Evolutionary conservation across 805 yeast species (phyloP).

Genomic region (Blastobotrys mokoenaii): DNA sequence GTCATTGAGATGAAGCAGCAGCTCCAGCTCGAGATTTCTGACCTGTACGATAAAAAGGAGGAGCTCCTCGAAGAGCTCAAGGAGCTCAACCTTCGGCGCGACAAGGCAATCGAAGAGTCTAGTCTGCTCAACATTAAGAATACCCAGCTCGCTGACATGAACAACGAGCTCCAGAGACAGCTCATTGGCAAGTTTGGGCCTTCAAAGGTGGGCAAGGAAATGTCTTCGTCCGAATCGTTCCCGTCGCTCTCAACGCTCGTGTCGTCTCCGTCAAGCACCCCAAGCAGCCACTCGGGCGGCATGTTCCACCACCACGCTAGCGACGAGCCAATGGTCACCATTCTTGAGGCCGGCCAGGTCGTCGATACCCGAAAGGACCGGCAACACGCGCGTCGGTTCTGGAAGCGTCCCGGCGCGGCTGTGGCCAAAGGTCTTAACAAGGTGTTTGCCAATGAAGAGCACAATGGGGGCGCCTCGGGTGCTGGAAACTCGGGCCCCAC

Average conservation of each 20-base stretch:
- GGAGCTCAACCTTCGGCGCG: conserved; percentile 20
- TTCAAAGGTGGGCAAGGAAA: not conserved
- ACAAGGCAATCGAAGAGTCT: conserved; percentile 25
- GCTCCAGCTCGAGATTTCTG: conserved; percentile 39
- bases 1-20: conserved; percentile 40
- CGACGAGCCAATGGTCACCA: conserved; percentile 24
- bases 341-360: conserved; percentile 20
- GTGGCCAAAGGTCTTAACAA: conserved; percentile 31
- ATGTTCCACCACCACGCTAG: not conserved
- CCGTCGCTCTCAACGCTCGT: not conserved
- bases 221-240: not conserved
- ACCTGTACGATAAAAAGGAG: conserved; percentile 24
- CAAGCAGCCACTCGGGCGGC: not conserved
- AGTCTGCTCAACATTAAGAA: conserved; percentile 26
- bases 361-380: conserved; percentile 18
- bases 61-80: conserved; percentile 24
- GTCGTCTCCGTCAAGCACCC: not conserved
- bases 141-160: conserved; percentile 31
- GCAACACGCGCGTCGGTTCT: conserved; percentile 21
- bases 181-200: conserved; percentile 27
- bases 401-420: conserved; percentile 31
- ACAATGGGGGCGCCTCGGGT: not conserved
- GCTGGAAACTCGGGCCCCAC: no score
- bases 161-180: conserved; percentile 29
- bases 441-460: conserved; percentile 24